These are phyloP conservation scores for Saccharum officinarum DNA, from an alignment of 176 grass and related monocot species.

Conservation along the genomic window DNA sequence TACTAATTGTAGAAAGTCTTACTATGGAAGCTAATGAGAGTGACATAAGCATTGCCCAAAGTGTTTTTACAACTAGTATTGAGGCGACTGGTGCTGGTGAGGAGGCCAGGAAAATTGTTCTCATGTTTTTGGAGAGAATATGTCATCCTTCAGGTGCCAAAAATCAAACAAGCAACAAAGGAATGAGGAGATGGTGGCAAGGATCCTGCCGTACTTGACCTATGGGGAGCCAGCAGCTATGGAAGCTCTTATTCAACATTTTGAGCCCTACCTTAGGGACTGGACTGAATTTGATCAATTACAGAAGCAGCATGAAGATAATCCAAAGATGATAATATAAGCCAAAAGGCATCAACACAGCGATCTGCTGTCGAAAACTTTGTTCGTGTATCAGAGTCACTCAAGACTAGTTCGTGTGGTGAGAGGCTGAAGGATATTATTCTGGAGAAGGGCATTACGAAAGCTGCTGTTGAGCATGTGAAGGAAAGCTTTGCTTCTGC, in stretches of 20 bases:
- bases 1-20: conserved; percentile 97
- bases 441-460: conserved; percentile 83
- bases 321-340: conserved; percentile 70
- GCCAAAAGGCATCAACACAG: conserved; percentile 61
- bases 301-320: conserved; percentile 80
- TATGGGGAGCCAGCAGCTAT: conserved; percentile 91
- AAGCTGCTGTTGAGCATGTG: conserved; percentile 66
- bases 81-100: conserved; percentile 80
- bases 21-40: conserved; percentile 98
- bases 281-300: conserved; percentile 81
- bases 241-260: conserved; percentile 95
- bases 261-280: conserved; percentile 82
- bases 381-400: conserved; percentile 95
- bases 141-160: conserved; percentile 67
- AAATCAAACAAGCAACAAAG: conserved; percentile 95
- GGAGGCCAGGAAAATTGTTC: conserved; percentile 91
- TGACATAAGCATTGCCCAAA: conserved; percentile 91
- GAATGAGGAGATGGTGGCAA: conserved; percentile 99
- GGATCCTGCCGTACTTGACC: conserved; percentile 96
- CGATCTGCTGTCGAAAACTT: conserved; percentile 90
- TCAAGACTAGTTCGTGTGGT: conserved; percentile 93
- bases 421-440: conserved; percentile 97
- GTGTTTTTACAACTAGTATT: conserved; percentile 71
- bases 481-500: conserved; percentile 73
- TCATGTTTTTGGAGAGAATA: conserved; percentile 95